Evolutionary conservation across 768 basidiomycete genomes (phyloP), one percentile per base, ranked within the genome.

Genomic region (Trichaptum fuscoviolaceum): DNA sequence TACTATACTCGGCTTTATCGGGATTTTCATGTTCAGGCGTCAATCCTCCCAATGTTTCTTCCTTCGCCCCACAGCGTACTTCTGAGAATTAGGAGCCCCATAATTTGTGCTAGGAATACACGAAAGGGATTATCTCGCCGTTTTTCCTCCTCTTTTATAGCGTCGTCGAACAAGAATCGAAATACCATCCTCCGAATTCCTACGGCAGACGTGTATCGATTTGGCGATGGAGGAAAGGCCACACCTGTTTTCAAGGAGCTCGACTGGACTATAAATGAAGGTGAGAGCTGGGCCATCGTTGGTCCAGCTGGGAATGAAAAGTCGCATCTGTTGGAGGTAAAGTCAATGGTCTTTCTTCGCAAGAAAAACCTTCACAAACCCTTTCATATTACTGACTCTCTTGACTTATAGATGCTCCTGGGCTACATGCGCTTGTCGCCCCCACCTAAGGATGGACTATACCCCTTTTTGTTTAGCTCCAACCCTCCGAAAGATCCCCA

Each of bases 261-360:
- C 1, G 73, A 80, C 17, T 91, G 90, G 90, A 84, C 80, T 7
- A 80, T 90, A 0, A 75, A 81, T 25, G 81, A 87, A 23, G 82
- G 82, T 27, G 84, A 93, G 72, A 86, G 81, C 18, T 94, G 93
- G 93, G 92, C 89, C 0, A 81, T 94, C 9, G 81, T 94, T 4
- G 87, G 87, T 1, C 84, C 86, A 30, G 85, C 84, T 1, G 82
- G 86, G 23, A 85, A 86, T 24, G 85, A 87, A 67, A 91, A 90
- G 68, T 76, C 83, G 0, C 77, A 80, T 0, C 65, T 92, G 17
- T 83, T 94, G 67, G 86, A 90, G 81, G 93, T 92, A 34, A 72
- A 64, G 81, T 67, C 30, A 30, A 67, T 20, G 17, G 52, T 23
- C 9, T 20, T 6, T 34, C 23, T 23, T 23, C 27, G 23, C 12